Percentiles rank a stretch among this genome's conserved stretches.
Conservation (phyloP, 2,329 filamentous ascomycete species). For the Capronia epimyces region DNA sequence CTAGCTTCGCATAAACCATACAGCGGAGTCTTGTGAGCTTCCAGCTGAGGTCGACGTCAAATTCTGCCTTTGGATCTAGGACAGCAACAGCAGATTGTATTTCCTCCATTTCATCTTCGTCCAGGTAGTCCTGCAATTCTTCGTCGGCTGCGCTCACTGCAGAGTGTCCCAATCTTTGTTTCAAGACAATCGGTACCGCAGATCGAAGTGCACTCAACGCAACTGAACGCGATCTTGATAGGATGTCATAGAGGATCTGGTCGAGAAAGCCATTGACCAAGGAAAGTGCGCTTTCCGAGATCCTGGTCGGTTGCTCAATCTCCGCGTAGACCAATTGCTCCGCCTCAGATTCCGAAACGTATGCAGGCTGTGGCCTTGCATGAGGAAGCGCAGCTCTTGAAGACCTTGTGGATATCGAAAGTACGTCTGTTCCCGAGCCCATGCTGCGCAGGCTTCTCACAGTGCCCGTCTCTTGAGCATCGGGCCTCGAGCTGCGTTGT, state of each 20-base stretch:
- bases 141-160: constrained; percentile 78
- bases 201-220: constrained; percentile 68
- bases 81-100: constrained; percentile 52
- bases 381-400: constrained; percentile 16
- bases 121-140: constrained; percentile 81
- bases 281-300: constrained; percentile 66
- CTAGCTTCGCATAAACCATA: constrained; percentile 96
- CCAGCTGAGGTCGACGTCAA: constrained; percentile 91
- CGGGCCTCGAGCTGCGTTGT: constrained; percentile 15
- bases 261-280: constrained; percentile 91
- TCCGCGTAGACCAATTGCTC: constrained; percentile 88
- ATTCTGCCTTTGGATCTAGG: constrained; percentile 51
- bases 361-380: constrained; percentile 67
- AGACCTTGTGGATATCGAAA: constrained; percentile 26
- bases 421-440: constrained; percentile 29
- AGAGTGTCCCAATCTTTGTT: constrained; percentile 79
- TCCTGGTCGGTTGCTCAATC: constrained; percentile 69
- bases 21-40: constrained; percentile 86
- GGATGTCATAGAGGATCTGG: constrained; percentile 83
- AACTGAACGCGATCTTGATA: constrained; percentile 74
- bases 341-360: constrained; percentile 81
- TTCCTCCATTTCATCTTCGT: constrained; percentile 65
- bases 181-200: constrained; percentile 79
- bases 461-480: constrained; percentile 16
- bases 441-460: constrained; percentile 23